phyloP scores from a whole-genome alignment of 1,139 yeast genomes.

The Geotrichum candidum region DNA sequence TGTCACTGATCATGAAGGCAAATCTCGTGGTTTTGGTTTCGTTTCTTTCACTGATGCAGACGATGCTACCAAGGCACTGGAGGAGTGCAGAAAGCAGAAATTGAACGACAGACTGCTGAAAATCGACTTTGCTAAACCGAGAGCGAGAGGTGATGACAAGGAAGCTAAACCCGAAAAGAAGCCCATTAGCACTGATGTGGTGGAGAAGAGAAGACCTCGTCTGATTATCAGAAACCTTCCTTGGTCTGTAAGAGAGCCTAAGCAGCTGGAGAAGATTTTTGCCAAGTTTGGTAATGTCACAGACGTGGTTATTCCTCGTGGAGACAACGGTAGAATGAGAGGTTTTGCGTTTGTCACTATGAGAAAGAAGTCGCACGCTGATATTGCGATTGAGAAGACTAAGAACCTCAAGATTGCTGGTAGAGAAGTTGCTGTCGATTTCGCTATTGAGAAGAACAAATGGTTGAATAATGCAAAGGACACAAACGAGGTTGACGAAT shows the following conservation, averaged over 20 bases:
- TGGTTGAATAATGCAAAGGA: conserved; percentile 52
- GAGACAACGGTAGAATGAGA: conserved; percentile 80
- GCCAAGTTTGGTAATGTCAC: conserved; percentile 77
- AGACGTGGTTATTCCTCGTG: conserved; percentile 86
- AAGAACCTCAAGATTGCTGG: conserved; percentile 77
- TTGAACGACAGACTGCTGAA: conserved; percentile 62
- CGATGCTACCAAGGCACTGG: conserved; percentile 74
- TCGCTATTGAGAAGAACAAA: conserved; percentile 79
- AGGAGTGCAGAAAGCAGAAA: conserved; percentile 57
- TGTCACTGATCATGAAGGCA: conserved; percentile 63
- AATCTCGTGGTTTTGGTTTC: conserved; percentile 90
- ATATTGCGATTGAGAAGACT: conserved; percentile 68
- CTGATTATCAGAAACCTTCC: conserved; percentile 88
- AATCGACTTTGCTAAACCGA: conserved; percentile 85
- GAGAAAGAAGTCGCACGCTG: conserved; percentile 75
- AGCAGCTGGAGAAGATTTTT: conserved; percentile 62
- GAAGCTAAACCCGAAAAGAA: conserved; percentile 12
- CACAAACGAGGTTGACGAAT: conserved; percentile 39
- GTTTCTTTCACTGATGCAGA: conserved; percentile 84
- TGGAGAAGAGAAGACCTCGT: conserved; percentile 68
- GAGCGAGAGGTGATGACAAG: conserved; percentile 56
- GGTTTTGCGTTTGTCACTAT: conserved; percentile 95
- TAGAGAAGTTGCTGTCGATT: conserved; percentile 89
- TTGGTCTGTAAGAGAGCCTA: conserved; percentile 86
- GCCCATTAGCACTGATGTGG: conserved; percentile 19